Evolutionary conservation across 148 eudicot species (phyloP).

Genomic region (Pouteria glomerata): DNA sequence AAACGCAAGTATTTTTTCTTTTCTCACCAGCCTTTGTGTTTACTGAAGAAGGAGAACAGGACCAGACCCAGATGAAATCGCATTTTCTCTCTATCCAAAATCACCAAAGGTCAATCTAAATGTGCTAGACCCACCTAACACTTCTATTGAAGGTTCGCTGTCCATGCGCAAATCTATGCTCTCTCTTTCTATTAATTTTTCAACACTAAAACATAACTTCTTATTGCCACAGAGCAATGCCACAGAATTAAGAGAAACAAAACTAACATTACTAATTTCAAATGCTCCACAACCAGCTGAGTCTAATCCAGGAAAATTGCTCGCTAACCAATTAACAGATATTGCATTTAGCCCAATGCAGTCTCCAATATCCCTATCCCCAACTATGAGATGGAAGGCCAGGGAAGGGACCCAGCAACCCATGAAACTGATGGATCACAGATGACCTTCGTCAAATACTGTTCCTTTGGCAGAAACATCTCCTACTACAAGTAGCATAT

Average conservation of each 20-base stretch:
- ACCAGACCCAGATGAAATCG: constrained; percentile 33
- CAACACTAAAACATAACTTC: constrained; percentile 28
- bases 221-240: constrained; percentile 33
- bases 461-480: constrained; percentile 33
- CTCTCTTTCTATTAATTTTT: constrained; percentile 28
- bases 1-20: neutral
- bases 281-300: constrained; percentile 34
- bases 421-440: constrained; percentile 28
- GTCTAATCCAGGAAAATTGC: constrained; percentile 32
- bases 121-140: neutral
- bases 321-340: constrained; percentile 23
- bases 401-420: constrained; percentile 29
- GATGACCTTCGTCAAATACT: constrained; percentile 22
- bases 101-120: constrained; percentile 11
- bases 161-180: constrained; percentile 20
- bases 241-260: constrained; percentile 30
- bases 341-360: constrained; percentile 22
- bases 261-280: constrained; percentile 26
- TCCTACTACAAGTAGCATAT: constrained; percentile 37
- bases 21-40: neutral
- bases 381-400: constrained; percentile 30
- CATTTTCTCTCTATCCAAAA: constrained; percentile 27
- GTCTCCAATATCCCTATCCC: constrained; percentile 33
- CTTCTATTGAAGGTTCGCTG: constrained; percentile 1
- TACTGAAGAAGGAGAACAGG: constrained; percentile 44